phyloP scores from a whole-genome alignment of 495 filamentous ascomycete species.

The Parathielavia appendiculata region DNA sequence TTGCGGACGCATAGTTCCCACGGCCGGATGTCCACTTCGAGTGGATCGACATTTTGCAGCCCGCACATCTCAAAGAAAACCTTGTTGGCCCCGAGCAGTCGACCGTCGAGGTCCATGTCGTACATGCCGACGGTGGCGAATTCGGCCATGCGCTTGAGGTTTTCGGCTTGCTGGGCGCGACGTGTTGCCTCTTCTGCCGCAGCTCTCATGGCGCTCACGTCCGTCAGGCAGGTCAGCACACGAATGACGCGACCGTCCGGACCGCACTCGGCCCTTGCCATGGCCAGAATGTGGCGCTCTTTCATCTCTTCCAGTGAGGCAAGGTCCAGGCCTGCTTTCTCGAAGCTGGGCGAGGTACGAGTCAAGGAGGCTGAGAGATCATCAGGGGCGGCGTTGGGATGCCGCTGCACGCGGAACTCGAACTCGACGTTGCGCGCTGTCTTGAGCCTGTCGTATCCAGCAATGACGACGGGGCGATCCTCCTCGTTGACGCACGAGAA shows the following conservation, averaged over 20 bases:
- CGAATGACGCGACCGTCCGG: constrained; percentile 35
- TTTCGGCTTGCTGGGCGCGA: constrained; percentile 43
- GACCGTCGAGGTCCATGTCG: constrained; percentile 42
- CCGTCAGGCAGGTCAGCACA: constrained; percentile 43
- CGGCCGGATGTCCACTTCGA: constrained; percentile 29
- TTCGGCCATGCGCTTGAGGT: constrained; percentile 46
- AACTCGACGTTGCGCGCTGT: constrained; percentile 32
- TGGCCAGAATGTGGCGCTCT: constrained; percentile 37
- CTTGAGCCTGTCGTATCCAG: constrained; percentile 36
- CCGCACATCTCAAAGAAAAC: constrained; percentile 46
- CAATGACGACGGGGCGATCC: constrained; percentile 31
- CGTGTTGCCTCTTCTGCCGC: constrained; percentile 40
- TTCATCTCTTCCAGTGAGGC: constrained; percentile 27
- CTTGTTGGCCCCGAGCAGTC: constrained; percentile 40
- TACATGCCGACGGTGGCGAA: constrained; percentile 46
- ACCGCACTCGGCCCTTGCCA: constrained; percentile 39
- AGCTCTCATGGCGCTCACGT: constrained; percentile 40
- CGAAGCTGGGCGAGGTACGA: constrained; percentile 40
- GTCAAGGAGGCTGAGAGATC: constrained; percentile 27
- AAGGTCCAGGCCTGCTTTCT: constrained; percentile 36
- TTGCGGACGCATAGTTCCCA: constrained; percentile 35
- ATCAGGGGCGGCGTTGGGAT: constrained; percentile 6
- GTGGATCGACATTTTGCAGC: constrained; percentile 30
- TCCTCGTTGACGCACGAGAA: constrained; percentile 39
- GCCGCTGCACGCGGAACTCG: constrained; percentile 39